These are phyloP conservation scores for Lipomyces japonicus DNA, from an alignment of 805 yeast genomes.

Conservation along the genomic window DNA sequence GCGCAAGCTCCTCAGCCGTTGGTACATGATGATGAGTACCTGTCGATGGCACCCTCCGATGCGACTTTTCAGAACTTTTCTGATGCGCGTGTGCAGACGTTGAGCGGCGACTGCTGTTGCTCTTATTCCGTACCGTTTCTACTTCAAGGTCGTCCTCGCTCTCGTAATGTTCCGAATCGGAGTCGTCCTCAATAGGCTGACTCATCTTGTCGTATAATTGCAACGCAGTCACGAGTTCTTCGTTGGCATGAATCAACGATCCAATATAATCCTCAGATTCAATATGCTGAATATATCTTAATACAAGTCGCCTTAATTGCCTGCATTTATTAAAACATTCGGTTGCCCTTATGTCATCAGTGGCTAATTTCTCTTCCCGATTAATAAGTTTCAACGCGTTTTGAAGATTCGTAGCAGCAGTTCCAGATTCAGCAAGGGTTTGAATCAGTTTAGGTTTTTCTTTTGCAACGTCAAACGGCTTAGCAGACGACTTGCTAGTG, in stretches of 20 bases:
- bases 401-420: slow-evolving; percentile 64
- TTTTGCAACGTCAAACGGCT: slow-evolving; percentile 44
- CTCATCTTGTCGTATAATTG: slow-evolving; percentile 61
- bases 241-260: slow-evolving; percentile 83
- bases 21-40: slow-evolving; percentile 4
- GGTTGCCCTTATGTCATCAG: slow-evolving; percentile 60
- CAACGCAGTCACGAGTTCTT: slow-evolving; percentile 74
- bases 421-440: slow-evolving; percentile 69
- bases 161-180: slow-evolving; percentile 45
- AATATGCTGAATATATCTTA: slow-evolving; percentile 78
- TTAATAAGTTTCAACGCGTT: slow-evolving; percentile 52
- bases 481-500: neutral
- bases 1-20: slow-evolving; percentile 25
- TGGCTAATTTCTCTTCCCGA: slow-evolving; percentile 49
- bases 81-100: neutral
- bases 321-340: slow-evolving; percentile 71
- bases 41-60: slow-evolving; percentile 8
- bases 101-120: slow-evolving; percentile 3
- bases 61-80: neutral
- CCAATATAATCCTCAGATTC: slow-evolving; percentile 85
- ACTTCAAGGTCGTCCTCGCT: slow-evolving; percentile 34
- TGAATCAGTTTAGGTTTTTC: slow-evolving; percentile 70
- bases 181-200: slow-evolving; percentile 42
- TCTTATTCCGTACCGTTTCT: slow-evolving; percentile 3
- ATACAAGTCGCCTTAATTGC: slow-evolving; percentile 66